A percentile compares a stretch with the other conserved stretches of the same genome.
Evolutionary conservation across 2,329 filamentous ascomycete species (phyloP).

Genomic region (Neopestalotiopsis clavispora): DNA sequence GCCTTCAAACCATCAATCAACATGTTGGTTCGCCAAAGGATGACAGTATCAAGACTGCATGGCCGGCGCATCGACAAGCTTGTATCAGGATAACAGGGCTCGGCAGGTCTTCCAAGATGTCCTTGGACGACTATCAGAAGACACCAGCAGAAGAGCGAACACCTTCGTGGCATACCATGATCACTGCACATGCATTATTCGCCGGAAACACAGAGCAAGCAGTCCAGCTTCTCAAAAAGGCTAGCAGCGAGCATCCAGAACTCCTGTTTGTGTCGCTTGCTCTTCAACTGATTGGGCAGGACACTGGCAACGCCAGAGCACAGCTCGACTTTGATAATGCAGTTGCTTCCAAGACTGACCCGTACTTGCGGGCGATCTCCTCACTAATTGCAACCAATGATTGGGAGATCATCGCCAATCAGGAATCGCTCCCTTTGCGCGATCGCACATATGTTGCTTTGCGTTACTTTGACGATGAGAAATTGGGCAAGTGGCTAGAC

Average conservation of each 20-base stretch:
- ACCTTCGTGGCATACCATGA: conserved; percentile 70
- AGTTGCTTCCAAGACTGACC: conserved; percentile 70
- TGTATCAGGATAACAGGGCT: conserved; percentile 78
- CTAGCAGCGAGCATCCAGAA: conserved; percentile 66
- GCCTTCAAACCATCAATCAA: conserved; percentile 67
- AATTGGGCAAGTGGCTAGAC: conserved; percentile 70
- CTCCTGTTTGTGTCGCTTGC: conserved; percentile 72
- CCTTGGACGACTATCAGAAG: conserved; percentile 50
- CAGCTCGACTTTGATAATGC: conserved; percentile 63
- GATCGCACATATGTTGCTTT: conserved; percentile 79
- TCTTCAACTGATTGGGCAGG: conserved; percentile 64
- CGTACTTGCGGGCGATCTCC: conserved; percentile 80
- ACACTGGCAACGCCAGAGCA: conserved; percentile 48
- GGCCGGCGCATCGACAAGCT: conserved; percentile 73
- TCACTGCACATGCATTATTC: conserved; percentile 77
- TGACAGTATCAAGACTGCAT: conserved; percentile 66
- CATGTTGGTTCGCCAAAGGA: conserved; percentile 66
- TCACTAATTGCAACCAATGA: conserved; percentile 77
- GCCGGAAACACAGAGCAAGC: conserved; percentile 72
- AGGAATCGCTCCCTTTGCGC: conserved; percentile 73
- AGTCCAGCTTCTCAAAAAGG: conserved; percentile 70
- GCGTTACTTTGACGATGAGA: conserved; percentile 65
- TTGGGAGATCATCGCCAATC: conserved; percentile 76
- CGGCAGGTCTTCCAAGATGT: conserved; percentile 59
- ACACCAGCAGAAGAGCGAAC: conserved; percentile 50